Conservation (phyloP, 2,329 filamentous ascomycete species). For the Neopestalotiopsis clavispora region DNA sequence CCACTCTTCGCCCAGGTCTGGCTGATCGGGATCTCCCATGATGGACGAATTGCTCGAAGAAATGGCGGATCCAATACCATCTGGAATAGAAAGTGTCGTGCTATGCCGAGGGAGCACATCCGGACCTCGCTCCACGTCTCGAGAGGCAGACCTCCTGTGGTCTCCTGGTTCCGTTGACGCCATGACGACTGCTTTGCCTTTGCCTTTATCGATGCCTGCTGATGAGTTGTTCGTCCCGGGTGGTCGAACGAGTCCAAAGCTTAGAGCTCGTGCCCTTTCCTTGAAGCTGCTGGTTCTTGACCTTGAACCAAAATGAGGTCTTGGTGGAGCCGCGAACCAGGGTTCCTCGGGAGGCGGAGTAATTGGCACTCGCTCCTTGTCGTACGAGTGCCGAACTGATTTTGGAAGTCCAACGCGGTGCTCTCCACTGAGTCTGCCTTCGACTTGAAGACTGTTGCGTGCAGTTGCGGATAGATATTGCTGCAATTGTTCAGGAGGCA, state of each 20-base stretch:
- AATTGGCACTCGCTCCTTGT: slow-evolving; percentile 48
- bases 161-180: slow-evolving; percentile 41
- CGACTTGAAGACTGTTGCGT: slow-evolving; percentile 57
- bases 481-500: slow-evolving; percentile 54
- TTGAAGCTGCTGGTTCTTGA: slow-evolving; percentile 28
- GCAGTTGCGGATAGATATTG: slow-evolving; percentile 47
- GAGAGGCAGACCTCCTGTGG: slow-evolving; percentile 44
- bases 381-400: slow-evolving; percentile 59
- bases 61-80: slow-evolving; percentile 58
- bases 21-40: slow-evolving; percentile 65
- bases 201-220: slow-evolving; percentile 52
- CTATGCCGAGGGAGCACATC: slow-evolving; percentile 47
- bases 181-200: slow-evolving; percentile 53
- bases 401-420: slow-evolving; percentile 58
- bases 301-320: slow-evolving; percentile 25
- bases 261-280: slow-evolving; percentile 32
- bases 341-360: slow-evolving; percentile 29
- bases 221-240: slow-evolving; percentile 25
- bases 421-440: slow-evolving; percentile 49
- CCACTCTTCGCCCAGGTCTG: slow-evolving; percentile 80
- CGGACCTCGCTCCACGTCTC: slow-evolving; percentile 60
- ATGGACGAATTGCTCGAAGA: slow-evolving; percentile 65
- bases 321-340: slow-evolving; percentile 30
- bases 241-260: slow-evolving; percentile 34
- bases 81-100: slow-evolving; percentile 54